Evolutionary conservation across 805 yeast species (phyloP).

Genomic region (Saccharomycopsis lassenensis): DNA sequence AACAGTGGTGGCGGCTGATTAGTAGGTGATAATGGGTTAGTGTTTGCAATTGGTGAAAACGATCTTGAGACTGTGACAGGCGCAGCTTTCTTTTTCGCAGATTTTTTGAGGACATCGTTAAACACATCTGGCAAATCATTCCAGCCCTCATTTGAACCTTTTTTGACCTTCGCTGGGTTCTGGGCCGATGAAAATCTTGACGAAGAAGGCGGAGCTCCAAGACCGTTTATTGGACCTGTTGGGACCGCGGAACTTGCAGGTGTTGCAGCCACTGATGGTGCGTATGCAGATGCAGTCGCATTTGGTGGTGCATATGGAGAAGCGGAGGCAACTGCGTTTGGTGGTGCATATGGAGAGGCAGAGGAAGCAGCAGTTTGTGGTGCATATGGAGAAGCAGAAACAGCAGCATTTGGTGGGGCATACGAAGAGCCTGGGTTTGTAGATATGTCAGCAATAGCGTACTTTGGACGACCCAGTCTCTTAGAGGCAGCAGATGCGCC

Average conservation of each 20-base stretch:
- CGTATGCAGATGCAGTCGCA: slow-evolving; percentile 19
- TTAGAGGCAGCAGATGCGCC: background rate
- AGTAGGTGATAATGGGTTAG: slow-evolving; percentile 23
- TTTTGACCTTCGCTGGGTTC: slow-evolving; percentile 22
- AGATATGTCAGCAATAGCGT: no score
- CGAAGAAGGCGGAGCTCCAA: slow-evolving; percentile 18
- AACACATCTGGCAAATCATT: slow-evolving; percentile 53
- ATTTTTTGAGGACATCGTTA: slow-evolving; percentile 29
- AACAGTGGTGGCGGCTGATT: slow-evolving; percentile 19
- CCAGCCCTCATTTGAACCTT: slow-evolving; percentile 56
- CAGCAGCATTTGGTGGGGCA: slow-evolving; percentile 20
- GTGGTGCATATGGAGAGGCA: slow-evolving; percentile 26
- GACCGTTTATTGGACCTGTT: slow-evolving; percentile 14
- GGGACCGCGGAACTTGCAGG: slow-evolving; percentile 22
- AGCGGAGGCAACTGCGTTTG: slow-evolving; percentile 21
- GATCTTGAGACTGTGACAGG: slow-evolving; percentile 23
- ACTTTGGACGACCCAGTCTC: slow-evolving; percentile 10
- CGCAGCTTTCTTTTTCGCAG: slow-evolving; percentile 32
- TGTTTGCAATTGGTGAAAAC: slow-evolving; percentile 17
- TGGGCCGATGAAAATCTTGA: slow-evolving; percentile 13
- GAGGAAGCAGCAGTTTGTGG: slow-evolving; percentile 17
- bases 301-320: slow-evolving; percentile 22
- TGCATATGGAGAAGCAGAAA: slow-evolving; percentile 21
- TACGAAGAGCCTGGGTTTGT: slow-evolving; percentile 19
- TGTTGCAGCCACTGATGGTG: slow-evolving; percentile 19